Percentiles rank a stretch among this genome's conserved stretches.
phyloP scores from a whole-genome alignment of 2,329 filamentous ascomycete genomes.

The Penicillium aurantiogriseum region DNA sequence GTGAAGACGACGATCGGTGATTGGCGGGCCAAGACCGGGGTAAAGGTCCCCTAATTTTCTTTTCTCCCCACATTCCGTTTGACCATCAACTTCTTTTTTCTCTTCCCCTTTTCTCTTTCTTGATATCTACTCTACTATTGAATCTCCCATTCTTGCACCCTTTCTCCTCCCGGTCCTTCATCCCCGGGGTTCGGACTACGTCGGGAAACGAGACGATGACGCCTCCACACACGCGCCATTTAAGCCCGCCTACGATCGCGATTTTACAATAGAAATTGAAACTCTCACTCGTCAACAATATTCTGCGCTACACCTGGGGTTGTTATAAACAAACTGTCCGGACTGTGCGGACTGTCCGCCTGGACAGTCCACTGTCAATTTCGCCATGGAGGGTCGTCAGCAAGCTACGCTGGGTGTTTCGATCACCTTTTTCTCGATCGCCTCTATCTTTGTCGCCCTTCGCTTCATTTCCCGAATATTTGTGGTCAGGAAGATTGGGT shows the following conservation, averaged over 20 bases:
- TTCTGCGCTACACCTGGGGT: neutral
- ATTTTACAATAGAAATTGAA: neutral
- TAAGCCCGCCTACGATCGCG: neutral
- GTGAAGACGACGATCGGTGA: neutral
- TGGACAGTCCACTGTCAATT: neutral
- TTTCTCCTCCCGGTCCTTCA: neutral
- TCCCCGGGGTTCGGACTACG: neutral
- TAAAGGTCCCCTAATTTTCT: slow-evolving; percentile 6
- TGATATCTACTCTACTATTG: neutral
- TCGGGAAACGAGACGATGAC: slow-evolving; percentile 6
- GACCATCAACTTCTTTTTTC: slow-evolving; percentile 1
- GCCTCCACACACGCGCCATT: neutral
- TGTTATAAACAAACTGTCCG: neutral
- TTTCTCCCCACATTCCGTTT: slow-evolving; percentile 2
- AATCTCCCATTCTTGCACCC: neutral
- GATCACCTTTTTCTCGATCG: slow-evolving; percentile 56
- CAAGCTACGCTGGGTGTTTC: slow-evolving; percentile 44
- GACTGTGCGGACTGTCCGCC: neutral
- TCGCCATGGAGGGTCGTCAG: slow-evolving; percentile 35
- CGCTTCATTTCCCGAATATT: slow-evolving; percentile 70
- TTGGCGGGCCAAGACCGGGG: slow-evolving; percentile 2
- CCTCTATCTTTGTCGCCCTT: slow-evolving; percentile 71
- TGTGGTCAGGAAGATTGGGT: slow-evolving; percentile 68
- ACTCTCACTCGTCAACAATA: neutral
- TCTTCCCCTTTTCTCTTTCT: neutral